phyloP scores from a whole-genome alignment of 805 yeast genomes.

The Metschnikowia picachoensis region DNA sequence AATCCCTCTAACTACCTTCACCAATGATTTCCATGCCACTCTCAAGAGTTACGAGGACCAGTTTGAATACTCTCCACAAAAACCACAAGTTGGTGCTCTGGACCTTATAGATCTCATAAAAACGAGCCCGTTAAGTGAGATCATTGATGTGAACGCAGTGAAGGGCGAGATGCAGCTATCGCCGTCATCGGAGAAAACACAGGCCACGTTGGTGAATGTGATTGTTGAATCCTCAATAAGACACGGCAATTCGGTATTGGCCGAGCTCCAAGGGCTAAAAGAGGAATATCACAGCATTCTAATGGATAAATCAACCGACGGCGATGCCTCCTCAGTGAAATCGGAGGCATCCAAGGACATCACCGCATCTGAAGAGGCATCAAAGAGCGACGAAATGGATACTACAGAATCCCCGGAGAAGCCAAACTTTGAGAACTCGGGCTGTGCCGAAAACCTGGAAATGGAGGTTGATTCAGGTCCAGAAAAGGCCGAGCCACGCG shows the following conservation, averaged over 20 bases:
- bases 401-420: no score
- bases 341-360: no score
- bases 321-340: no score
- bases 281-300: background rate
- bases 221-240: constrained; percentile 14
- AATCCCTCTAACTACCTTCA: constrained; percentile 7
- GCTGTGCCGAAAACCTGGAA: background rate
- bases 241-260: constrained; percentile 6
- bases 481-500: no score
- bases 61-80: constrained; percentile 1
- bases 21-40: constrained; percentile 6
- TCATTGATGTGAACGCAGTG: background rate
- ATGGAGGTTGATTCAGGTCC: background rate
- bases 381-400: no score
- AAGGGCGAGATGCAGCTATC: constrained; percentile 5
- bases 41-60: constrained; percentile 8
- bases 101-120: constrained; percentile 5
- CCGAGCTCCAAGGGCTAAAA: constrained; percentile 11
- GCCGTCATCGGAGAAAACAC: constrained; percentile 3
- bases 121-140: constrained; percentile 1
- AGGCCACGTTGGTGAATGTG: constrained; percentile 8
- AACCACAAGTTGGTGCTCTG: background rate
- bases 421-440: background rate
- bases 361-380: no score
- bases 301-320: no score